Evolutionary conservation across 495 filamentous ascomycete species (phyloP), one percentile per base, ranked within the genome.

Genomic region (Astrothelium macrocarpum): DNA sequence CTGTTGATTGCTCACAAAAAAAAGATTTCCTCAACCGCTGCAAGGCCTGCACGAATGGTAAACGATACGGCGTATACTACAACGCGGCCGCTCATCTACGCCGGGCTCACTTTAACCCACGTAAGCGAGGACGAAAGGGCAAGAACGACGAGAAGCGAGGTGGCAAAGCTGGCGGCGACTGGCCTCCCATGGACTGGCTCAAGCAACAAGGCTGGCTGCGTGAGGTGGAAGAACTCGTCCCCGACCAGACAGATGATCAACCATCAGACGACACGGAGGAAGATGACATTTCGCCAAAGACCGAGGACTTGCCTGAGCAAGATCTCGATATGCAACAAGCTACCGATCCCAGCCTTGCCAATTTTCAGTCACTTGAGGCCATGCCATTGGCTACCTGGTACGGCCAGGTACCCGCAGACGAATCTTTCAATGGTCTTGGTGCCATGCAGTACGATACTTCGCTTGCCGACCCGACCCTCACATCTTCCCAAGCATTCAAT

Each of bases 1-100:
- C 89, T 71, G 77, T 85, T n/a, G 85, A 89, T 76, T 81, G 68
- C 70, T 79, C 7, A 63, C 43, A 10, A 53, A 68, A 25, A 59
- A 32, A 32, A 16, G 43, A 62, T 46, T 82, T 86, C 58, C 81
- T 97, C 5, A 77, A 81, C n/a, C 89, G 87, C 65, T 98, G 94
- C 81, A 96, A 96, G 73, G 84, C 88, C 43, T 98, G 94, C 66
- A 81, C 81, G 11, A 82, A 81, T 28, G 76, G 80, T 59, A 97
- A 96, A 77, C 80, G 79, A 62, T 98, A 98, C 69, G 88, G 87
- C 2, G 90, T 88, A 26, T 95, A 98, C 74, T 97, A 98, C 72
- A 98, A 98, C 67, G 93, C 93, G 1, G 90, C 92, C 1, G 93
- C 92, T 0, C 94, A 97, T 72, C 81, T 98, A 16, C 84, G 92